phyloP scores from a whole-genome alignment of 1,139 yeast genomes.

The Geotrichum macrosporum region DNA sequence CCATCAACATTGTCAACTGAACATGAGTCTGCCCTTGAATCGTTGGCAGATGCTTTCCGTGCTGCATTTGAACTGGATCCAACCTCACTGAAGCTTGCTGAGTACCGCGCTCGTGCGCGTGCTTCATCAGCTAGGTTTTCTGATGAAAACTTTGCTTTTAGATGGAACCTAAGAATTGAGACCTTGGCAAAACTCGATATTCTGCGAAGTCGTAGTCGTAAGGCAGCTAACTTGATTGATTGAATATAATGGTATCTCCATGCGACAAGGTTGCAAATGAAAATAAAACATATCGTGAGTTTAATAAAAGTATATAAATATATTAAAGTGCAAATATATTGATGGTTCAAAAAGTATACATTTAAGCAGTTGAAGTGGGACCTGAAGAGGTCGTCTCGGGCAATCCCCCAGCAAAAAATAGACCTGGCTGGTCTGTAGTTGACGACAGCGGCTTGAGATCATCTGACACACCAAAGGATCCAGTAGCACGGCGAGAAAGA shows the following conservation, averaged over 20 bases:
- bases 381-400: slow-evolving; percentile 34
- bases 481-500: slow-evolving; percentile 34
- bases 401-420: slow-evolving; percentile 38
- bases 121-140: slow-evolving; percentile 62
- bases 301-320: no score
- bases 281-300: no score
- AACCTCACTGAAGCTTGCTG: slow-evolving; percentile 38
- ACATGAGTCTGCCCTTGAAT: slow-evolving; percentile 35
- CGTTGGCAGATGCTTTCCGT: slow-evolving; percentile 43
- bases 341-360: neutral
- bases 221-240: slow-evolving; percentile 5
- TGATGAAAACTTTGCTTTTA: slow-evolving; percentile 53
- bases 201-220: slow-evolving; percentile 37
- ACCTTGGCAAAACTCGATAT: slow-evolving; percentile 42
- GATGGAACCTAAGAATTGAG: slow-evolving; percentile 50
- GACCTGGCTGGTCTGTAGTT: slow-evolving; percentile 23
- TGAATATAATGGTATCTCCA: no score
- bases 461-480: slow-evolving; percentile 34
- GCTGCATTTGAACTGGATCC: slow-evolving; percentile 32
- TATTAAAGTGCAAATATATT: neutral
- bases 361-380: neutral
- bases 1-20: slow-evolving; percentile 1
- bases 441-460: slow-evolving; percentile 31
- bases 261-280: no score
- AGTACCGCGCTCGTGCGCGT: slow-evolving; percentile 52